phyloP scores from a whole-genome alignment of 192 early-diverging fungal species.

The Backusella parvicylindrica region DNA sequence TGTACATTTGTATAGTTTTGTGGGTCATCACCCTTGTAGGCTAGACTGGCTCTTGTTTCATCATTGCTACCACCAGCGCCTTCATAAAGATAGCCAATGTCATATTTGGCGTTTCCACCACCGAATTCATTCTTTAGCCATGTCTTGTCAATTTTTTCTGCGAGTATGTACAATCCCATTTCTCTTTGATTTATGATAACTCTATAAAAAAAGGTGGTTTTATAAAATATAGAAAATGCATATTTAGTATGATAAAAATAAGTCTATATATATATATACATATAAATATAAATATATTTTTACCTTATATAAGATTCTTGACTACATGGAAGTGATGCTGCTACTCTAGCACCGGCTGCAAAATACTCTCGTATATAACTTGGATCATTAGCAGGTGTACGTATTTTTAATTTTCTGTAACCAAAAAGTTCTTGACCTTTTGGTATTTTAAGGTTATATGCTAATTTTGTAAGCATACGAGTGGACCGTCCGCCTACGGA shows the following conservation, averaged over 20 bases:
- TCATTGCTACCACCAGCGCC: not conserved
- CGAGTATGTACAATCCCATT: constrained; percentile 5
- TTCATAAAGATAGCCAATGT: constrained; percentile 4
- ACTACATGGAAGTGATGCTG: constrained; percentile 11
- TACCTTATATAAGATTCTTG: constrained; percentile 27
- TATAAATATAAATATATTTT: constrained; percentile 5
- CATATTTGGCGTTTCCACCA: not conserved
- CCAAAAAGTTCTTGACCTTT: constrained; percentile 11
- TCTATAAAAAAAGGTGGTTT: constrained; percentile 13
- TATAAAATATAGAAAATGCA: not conserved
- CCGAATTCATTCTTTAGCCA: constrained; percentile 12
- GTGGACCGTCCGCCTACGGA: constrained; percentile 25
- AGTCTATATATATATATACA: no score
- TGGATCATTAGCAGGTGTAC: constrained; percentile 19
- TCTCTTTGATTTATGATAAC: constrained; percentile 12
- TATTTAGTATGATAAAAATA: not conserved
- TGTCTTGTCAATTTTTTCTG: constrained; percentile 15
- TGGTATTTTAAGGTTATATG: constrained; percentile 25
- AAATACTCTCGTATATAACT: constrained; percentile 31
- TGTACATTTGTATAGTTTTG: not conserved
- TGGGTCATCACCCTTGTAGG: constrained; percentile 16
- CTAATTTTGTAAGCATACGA: constrained; percentile 16
- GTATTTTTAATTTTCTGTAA: constrained; percentile 23
- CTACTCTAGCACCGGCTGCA: constrained; percentile 6
- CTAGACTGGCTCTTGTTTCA: not conserved